Conservation (phyloP, 805 yeast genomes). For the Starmerella ratchasimensis region DNA sequence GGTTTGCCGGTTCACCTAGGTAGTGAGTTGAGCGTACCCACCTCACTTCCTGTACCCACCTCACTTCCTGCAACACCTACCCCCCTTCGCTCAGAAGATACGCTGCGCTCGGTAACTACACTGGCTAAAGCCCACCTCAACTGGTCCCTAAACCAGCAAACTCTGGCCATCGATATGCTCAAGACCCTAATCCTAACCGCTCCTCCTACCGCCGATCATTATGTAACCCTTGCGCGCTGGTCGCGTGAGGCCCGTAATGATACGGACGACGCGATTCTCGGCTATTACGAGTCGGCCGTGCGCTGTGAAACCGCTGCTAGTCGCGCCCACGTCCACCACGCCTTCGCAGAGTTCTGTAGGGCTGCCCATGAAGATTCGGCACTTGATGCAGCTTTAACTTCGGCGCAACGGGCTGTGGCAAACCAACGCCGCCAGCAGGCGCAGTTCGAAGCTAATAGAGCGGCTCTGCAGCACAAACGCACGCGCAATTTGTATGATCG, state of each 20-base stretch:
- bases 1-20: too few species aligned
- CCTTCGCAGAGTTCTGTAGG: slow-evolving; percentile 56
- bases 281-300: slow-evolving; percentile 41
- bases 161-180: too few species aligned
- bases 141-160: too few species aligned
- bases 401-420: slow-evolving; percentile 7
- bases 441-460: not conserved
- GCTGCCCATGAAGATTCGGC: slow-evolving; percentile 11
- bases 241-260: slow-evolving; percentile 56
- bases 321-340: slow-evolving; percentile 37
- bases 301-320: not conserved
- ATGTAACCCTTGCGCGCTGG: slow-evolving; percentile 49
- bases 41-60: too few species aligned
- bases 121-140: too few species aligned
- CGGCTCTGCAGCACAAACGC: not conserved
- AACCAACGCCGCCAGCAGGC: slow-evolving; percentile 26
- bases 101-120: too few species aligned
- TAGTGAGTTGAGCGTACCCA: too few species aligned
- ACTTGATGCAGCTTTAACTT: slow-evolving; percentile 27
- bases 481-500: not conserved
- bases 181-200: too few species aligned
- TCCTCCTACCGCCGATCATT: too few species aligned
- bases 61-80: too few species aligned
- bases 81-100: too few species aligned
- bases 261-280: slow-evolving; percentile 43